Evolutionary conservation across 306 rosid species (phyloP).

Genomic region (Castanea crenata): DNA sequence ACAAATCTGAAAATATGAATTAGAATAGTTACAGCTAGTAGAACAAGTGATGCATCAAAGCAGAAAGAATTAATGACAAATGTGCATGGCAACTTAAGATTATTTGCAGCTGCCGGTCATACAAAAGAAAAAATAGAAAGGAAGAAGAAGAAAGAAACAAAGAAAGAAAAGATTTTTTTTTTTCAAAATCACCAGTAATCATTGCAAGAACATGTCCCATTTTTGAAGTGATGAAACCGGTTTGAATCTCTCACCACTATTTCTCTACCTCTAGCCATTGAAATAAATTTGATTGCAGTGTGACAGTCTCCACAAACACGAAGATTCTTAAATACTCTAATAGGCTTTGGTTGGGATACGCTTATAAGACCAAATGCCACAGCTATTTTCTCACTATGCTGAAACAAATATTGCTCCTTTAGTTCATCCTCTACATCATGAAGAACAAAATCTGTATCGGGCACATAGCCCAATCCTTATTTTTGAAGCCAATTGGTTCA

Average conservation of each 20-base stretch:
- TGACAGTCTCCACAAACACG: slow-evolving; percentile 69
- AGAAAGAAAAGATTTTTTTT: too few species aligned
- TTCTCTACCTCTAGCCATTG: slow-evolving; percentile 56
- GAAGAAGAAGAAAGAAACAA: too few species aligned
- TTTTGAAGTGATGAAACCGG: slow-evolving; percentile 61
- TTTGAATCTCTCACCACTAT: slow-evolving; percentile 62
- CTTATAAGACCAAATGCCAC: slow-evolving; percentile 62
- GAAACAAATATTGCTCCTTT: slow-evolving; percentile 59
- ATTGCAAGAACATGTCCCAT: slow-evolving; percentile 66
- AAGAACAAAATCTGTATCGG: slow-evolving; percentile 61
- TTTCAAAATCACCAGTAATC: slow-evolving; percentile 56
- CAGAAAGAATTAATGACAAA: neutral
- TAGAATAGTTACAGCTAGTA: neutral
- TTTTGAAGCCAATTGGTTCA: slow-evolving; percentile 35
- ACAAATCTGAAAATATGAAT: neutral
- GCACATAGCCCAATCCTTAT: slow-evolving; percentile 57
- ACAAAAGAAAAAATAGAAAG: too few species aligned
- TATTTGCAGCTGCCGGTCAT: neutral
- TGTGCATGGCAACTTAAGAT: neutral
- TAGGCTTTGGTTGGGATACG: slow-evolving; percentile 40
- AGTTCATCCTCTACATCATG: slow-evolving; percentile 67
- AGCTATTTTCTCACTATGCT: slow-evolving; percentile 71
- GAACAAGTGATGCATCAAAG: neutral
- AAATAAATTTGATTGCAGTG: slow-evolving; percentile 51
- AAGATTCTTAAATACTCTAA: slow-evolving; percentile 59